Conservation (phyloP, 176 grass and related monocot species). For the Oryza meyeriana region DNA sequence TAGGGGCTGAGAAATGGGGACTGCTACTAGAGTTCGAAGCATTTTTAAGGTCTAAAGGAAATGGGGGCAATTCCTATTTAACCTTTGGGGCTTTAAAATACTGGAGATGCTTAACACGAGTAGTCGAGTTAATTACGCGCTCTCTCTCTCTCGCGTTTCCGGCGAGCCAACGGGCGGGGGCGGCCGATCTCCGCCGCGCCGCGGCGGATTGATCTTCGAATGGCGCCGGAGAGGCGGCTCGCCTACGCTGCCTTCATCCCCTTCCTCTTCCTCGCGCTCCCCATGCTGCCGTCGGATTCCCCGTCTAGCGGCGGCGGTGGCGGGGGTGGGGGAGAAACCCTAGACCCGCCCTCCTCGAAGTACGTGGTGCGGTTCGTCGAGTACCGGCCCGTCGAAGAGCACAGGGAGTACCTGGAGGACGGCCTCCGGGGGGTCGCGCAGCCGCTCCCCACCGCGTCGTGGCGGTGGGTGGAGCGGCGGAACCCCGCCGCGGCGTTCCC, state of each 20-base stretch:
- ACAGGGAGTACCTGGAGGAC: constrained; percentile 62
- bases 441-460: constrained; percentile 15
- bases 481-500: constrained; percentile 72
- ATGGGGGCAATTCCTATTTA: too few relatives aligned
- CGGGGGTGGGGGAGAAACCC: not conserved
- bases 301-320: not conserved
- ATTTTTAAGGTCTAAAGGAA: too few relatives aligned
- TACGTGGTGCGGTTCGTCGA: constrained; percentile 75
- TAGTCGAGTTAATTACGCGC: constrained; percentile 4
- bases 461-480: constrained; percentile 82
- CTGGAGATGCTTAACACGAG: not conserved
- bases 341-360: constrained; percentile 30
- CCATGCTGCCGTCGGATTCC: constrained; percentile 7
- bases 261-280: constrained; percentile 44
- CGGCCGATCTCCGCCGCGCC: constrained; percentile 39
- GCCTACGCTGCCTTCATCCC: constrained; percentile 33
- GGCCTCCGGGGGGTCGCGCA: constrained; percentile 26
- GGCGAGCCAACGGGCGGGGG: constrained; percentile 21
- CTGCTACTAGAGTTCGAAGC: too few relatives aligned
- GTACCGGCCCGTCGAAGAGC: constrained; percentile 56
- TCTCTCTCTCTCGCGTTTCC: constrained; percentile 1
- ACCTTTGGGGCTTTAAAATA: too few relatives aligned
- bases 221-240: constrained; percentile 29
- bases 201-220: not conserved
- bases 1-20: too few relatives aligned